Percentiles rank a stretch among this genome's conserved stretches.
phyloP scores from a whole-genome alignment of 495 filamentous ascomycete genomes.

The Chaetomium fimeti region DNA sequence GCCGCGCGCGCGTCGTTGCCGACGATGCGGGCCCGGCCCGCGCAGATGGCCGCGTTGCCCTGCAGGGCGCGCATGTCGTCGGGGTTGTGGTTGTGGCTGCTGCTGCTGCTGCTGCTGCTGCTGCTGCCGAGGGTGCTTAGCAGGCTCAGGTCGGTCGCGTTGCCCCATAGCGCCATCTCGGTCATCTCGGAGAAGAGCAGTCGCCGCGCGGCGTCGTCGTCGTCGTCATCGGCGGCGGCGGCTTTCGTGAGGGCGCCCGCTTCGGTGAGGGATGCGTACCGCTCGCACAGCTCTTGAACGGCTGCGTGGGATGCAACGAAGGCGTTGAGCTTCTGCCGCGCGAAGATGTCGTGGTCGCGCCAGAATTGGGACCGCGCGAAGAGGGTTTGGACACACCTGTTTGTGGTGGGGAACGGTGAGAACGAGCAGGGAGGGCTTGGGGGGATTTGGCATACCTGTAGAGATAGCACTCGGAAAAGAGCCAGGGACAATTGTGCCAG shows the following conservation, averaged over 20 bases:
- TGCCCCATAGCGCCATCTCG: slow-evolving; percentile 4
- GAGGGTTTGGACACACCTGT: slow-evolving; percentile 3
- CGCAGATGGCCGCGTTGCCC: not conserved
- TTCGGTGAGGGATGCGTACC: not conserved
- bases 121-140: not conserved
- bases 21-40: slow-evolving; percentile 5
- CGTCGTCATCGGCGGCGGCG: not conserved
- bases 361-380: slow-evolving; percentile 4
- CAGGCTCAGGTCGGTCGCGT: slow-evolving; percentile 5
- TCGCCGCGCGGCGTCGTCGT: not conserved
- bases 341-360: slow-evolving; percentile 4
- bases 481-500: not conserved
- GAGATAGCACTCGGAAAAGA: not conserved
- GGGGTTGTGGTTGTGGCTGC: no score
- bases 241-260: not conserved
- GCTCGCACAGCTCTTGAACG: not conserved
- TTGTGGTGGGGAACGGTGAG: not conserved
- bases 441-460: not conserved
- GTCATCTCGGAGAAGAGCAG: slow-evolving; percentile 5
- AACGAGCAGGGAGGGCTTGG: not conserved
- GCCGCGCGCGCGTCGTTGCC: not conserved
- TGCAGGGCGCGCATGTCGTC: not conserved
- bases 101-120: no score
- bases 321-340: slow-evolving; percentile 3
- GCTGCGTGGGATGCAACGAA: not conserved